Evolutionary conservation across 495 filamentous ascomycete genomes (phyloP), one percentile per base, ranked within the genome.

Genomic region (Bacidia rubella): DNA sequence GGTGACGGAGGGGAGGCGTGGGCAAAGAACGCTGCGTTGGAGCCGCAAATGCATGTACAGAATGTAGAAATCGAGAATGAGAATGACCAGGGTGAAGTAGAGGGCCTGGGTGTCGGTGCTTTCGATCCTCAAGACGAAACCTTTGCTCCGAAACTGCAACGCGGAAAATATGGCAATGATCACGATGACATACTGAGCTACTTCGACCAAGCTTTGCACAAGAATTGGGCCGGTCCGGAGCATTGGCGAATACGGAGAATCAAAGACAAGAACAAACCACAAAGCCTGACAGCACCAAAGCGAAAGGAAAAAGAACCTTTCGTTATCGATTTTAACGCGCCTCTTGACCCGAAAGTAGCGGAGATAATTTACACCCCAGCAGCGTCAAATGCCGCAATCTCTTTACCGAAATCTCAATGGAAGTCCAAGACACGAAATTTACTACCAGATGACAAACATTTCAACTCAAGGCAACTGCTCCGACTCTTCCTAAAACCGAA

Each of bases 211-310:
- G 89, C 90, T 9, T 70, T 95, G 23, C 80, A 85, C 59, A 94
- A 93, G 74, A 97, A 95, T 65, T 99, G 92, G 92, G 87, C 86
- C n/a, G 93, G 88, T 45, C 92, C 92, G 35, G 93, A 99, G 64
- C 93, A 99, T 67, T 99, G 92, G 92, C 80, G 90, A 58, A 97
- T 99, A 60, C 76, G 86, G 40, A 85, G 83, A 63, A 90, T 98
- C 65, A 95, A 95, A 66, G 86, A 92, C 52, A 74, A 77, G 54
- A 79, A 76, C 52, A 87, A 85, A 27, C 69, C 75, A 12, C 74
- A 71, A 32, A 68, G 73, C 0, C 66, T 78, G 5, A 75, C 69
- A 51, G 70, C 65, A 49, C 76, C 71, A 53, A 71, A 62, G 56
- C 73, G 87, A 47, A 97, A 96, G 65, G 93, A 97, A 63, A 97